Conservation (phyloP, 495 filamentous ascomycete genomes). For the Beverwykella pulmonaria region DNA sequence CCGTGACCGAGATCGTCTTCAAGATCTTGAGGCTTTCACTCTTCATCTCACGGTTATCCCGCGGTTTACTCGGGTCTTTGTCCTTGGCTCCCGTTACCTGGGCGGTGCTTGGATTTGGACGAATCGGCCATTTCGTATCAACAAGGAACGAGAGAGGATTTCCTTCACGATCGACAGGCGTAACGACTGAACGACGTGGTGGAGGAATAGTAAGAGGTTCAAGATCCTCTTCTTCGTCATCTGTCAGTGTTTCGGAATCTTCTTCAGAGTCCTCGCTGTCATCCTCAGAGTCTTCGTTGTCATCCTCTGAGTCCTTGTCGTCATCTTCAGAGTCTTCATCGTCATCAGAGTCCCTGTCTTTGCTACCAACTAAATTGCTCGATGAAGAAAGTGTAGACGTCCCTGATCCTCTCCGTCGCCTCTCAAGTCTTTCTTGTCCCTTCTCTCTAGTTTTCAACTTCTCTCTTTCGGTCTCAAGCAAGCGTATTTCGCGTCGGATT, state of each 20-base stretch:
- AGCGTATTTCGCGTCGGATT: background rate
- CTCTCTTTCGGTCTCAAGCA: background rate
- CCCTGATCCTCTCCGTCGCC: background rate
- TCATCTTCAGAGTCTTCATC: too few relatives aligned
- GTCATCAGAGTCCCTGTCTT: background rate
- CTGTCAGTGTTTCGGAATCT: background rate
- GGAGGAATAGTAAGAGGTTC: background rate
- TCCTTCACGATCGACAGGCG: conserved; percentile 13
- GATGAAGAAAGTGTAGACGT: background rate
- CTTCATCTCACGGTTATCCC: conserved; percentile 9
- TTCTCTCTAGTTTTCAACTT: background rate
- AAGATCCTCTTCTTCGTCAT: background rate
- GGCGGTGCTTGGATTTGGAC: background rate
- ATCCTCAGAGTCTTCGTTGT: background rate
- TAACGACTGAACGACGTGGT: background rate
- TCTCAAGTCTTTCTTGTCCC: background rate
- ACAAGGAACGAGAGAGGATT: conserved; percentile 17
- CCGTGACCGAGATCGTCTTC: conserved; percentile 12
- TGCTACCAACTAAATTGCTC: background rate
- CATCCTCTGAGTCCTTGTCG: background rate
- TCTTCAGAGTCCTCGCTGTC: background rate
- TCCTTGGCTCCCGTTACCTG: background rate
- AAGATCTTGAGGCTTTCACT: conserved; percentile 19
- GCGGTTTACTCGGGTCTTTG: background rate
- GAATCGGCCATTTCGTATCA: background rate